Base-by-base conservation (phyloP, 139 green algal genomes). In the Marvania coccoides region DNA sequence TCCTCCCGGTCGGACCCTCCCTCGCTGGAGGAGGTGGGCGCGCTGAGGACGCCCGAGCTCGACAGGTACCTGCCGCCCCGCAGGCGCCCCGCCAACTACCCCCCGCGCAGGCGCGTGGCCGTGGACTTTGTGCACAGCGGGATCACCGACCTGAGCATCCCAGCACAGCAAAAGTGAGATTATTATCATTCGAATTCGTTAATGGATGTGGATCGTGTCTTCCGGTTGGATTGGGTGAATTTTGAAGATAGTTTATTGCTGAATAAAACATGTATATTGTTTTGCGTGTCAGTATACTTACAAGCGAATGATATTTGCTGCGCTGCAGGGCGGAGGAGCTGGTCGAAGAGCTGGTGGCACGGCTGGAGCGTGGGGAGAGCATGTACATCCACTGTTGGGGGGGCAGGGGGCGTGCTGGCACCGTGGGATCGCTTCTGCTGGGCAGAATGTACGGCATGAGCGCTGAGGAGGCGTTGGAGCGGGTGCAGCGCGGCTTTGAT, bases 371-470 rank as follows among this genome's bases (percentile, higher is more conserved):
- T 3, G 86, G 87, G 15, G 71, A 91, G 71, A 65, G 65, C 45
- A 39, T 95, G 38, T 95, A 95, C 75, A 37, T 93, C 37, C 88
- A 95, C 76, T 95, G 88, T 81, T 95, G 89, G 89, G 88, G 88
- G 13, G 89, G 89, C 2, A 73, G 89, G 3, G 89, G 89, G 1
- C 82, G 89, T 10, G 88, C 86, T 0, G 89, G 86, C 19, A 84
- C 72, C 9, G 77, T 94, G 30, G 86, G 82, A 19, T 79, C 86
- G n/a, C 88, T 77, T 75, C 70, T 94, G 58, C 77, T 95, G 59
- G 78, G 63, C 12, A 42, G 51, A 19, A 42, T 76, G 45, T 88
- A 88, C 42, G 79, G 81, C 12, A 19, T 93, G 12, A 33, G 13
- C 26, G 83, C 79, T 26, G 83, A 90, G 1, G 87, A 95, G 79